Evolutionary conservation across 306 rosid species (phyloP), one percentile per base, ranked within the genome.

Genomic region (Senna tora): DNA sequence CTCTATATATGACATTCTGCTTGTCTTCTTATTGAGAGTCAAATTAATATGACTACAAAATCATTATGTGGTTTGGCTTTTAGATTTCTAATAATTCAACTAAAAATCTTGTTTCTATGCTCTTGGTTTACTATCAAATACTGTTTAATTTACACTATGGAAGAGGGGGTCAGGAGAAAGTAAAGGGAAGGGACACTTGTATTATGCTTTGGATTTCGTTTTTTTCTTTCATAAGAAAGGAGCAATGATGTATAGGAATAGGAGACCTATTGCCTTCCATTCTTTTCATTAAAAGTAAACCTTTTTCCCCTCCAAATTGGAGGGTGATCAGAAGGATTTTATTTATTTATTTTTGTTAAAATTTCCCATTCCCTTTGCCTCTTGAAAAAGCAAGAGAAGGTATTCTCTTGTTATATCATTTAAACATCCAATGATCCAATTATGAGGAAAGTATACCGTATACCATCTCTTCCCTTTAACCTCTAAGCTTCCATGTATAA

Each of bases 21-120:
- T 41, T 51, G 42, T 20, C 45, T 53, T 60, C 60, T 34, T 43
- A 42, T 67, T 21, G 14, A 17, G 41, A 63, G 69, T 28, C 51
- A 39, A 39, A 30, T 28, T n/a, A 55, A 49, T 64, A 19, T 30
- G 28, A 39, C 28, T 52, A 32, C 54, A 45, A 16, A 25, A 65
- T 58, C 46, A 49, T 56, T 80, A 57, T 32, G 64, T 64, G 38
- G 34, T 58, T 53, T 69, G 17, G 53, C 34, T 21, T 42, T 67
- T 33, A 38, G 22, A 69, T 34, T 42, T 52, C n/a, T 53, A 52
- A 14, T 9, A 16, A 50, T 80, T 75, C 65, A 17, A 32, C 57
- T 38, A 30, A 39, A 25, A 14, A 56, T 54, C 50, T 21, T 55
- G 41, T 74, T 36, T 16, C 49, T 43, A 5, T 59, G 66, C 22